Evolutionary conservation across 2,329 filamentous ascomycete genomes (phyloP), one percentile per base, ranked within the genome.

Genomic region (Colletotrichum paranaense): DNA sequence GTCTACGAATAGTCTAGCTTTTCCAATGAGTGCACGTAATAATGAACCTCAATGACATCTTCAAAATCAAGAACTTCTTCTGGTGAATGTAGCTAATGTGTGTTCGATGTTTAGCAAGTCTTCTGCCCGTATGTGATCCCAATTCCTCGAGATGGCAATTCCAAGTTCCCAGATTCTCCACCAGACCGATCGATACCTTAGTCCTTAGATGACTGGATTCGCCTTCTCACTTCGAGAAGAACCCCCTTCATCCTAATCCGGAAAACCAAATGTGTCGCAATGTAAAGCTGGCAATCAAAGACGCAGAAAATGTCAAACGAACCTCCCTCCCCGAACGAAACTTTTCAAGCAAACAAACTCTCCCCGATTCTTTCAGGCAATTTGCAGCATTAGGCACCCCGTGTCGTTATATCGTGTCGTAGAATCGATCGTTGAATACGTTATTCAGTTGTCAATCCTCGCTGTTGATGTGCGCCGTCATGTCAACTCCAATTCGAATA

Each of bases 401-500:
- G 7, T 42, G 14, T 42, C 38, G 16, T 42, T 19, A 56, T 64
- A 30, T 7, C 65, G 35, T 69, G 53, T 52, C 24, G 58, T 30
- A n/a, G 60, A 42, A n/a, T 38, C n/a, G 38, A 35, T 62, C 60
- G 14, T 59, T 68, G 16, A 42, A 53, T 46, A n/a, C 57, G 49
- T 19, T 28, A 9, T 24, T 55, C 30, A 2, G 22, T 58, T 14
- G 8, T 30, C 38, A 42, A 26, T 60, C 38, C 32, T 42, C 42
- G 8, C 16, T 55, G 26, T 57, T 19, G 5, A 60, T 35, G 24
- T 60, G 63, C 46, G 62, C 59, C 58, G 56, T 62, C 68, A 66
- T 63, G 22, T 72, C 74, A 26, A 67, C 58, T 16, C 87, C 87
- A 30, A 89, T 76, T 64, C 80, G 83, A 73, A 90, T 88, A 0